These are phyloP conservation scores for Vitis hybrid DNA, from an alignment of 177 flowering plant species.

Conservation along the genomic window DNA sequence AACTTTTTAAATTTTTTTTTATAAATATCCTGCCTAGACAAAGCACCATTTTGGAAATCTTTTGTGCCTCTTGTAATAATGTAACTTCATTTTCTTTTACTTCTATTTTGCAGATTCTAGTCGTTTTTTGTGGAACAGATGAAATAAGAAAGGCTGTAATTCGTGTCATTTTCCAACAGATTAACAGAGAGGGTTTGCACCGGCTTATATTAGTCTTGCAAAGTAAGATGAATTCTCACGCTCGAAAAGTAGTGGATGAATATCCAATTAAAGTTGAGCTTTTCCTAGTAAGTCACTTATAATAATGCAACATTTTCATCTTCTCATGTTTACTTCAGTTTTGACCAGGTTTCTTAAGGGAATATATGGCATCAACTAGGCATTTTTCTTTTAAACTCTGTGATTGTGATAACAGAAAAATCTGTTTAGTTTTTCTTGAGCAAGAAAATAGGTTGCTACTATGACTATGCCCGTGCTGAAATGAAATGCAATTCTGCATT, in stretches of 20 bases:
- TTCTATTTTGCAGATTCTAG: slow-evolving; percentile 15
- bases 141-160: slow-evolving; percentile 7
- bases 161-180: slow-evolving; percentile 2
- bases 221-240: slow-evolving; percentile 19
- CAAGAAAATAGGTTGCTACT: not conserved
- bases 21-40: not conserved
- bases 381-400: not conserved
- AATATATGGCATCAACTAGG: not conserved
- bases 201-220: slow-evolving; percentile 17
- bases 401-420: not conserved
- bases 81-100: not conserved
- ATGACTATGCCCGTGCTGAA: not conserved
- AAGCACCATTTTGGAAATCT: too few species aligned
- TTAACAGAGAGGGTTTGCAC: slow-evolving; percentile 8
- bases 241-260: slow-evolving; percentile 19
- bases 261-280: slow-evolving; percentile 25
- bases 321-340: not conserved
- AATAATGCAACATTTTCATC: not conserved
- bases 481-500: not conserved
- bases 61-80: not conserved
- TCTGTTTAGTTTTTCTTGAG: not conserved
- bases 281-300: slow-evolving; percentile 24
- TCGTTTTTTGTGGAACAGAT: slow-evolving; percentile 15
- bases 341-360: not conserved
- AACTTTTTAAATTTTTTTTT: not conserved